phyloP scores from a whole-genome alignment of 257 asterid species.

The Ajuga chamaepitys region DNA sequence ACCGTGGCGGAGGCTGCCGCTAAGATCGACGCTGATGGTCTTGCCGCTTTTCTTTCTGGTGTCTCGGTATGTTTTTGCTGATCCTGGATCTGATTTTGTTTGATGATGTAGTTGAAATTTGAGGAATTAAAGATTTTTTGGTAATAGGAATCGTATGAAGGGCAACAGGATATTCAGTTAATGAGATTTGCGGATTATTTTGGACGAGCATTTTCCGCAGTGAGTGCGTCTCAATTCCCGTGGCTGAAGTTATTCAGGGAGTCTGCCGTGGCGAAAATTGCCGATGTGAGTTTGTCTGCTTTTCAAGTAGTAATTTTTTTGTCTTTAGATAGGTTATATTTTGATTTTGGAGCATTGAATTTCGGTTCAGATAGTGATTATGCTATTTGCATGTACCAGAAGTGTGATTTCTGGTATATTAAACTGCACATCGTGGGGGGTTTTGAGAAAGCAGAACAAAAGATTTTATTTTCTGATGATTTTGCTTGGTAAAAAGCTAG shows the following conservation, averaged over 20 bases:
- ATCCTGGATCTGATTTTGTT: background rate
- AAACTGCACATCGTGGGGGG: background rate
- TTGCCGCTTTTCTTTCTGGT: conserved; percentile 52
- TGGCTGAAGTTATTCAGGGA: conserved; percentile 87
- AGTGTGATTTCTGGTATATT: background rate
- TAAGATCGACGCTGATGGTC: conserved; percentile 61
- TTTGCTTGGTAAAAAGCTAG: background rate
- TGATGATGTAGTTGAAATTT: background rate
- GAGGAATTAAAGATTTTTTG: background rate
- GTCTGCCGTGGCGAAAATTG: conserved; percentile 53
- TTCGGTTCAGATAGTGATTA: background rate
- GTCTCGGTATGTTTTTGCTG: conserved; percentile 33
- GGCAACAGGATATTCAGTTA: conserved; percentile 71
- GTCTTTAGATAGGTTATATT: background rate
- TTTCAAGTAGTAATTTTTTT: background rate
- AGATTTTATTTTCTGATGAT: background rate
- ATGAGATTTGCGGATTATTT: conserved; percentile 92
- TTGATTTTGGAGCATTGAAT: background rate
- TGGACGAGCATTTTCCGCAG: conserved; percentile 81
- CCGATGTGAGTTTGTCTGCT: conserved; percentile 53
- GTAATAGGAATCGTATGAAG: conserved; percentile 64
- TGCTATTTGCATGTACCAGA: conserved; percentile 5
- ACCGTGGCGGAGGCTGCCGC: conserved; percentile 75
- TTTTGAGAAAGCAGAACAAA: background rate
- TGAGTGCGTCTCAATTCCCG: conserved; percentile 69